Conservation (phyloP, 306 rosid species). For the Cucurbita moschata region DNA sequence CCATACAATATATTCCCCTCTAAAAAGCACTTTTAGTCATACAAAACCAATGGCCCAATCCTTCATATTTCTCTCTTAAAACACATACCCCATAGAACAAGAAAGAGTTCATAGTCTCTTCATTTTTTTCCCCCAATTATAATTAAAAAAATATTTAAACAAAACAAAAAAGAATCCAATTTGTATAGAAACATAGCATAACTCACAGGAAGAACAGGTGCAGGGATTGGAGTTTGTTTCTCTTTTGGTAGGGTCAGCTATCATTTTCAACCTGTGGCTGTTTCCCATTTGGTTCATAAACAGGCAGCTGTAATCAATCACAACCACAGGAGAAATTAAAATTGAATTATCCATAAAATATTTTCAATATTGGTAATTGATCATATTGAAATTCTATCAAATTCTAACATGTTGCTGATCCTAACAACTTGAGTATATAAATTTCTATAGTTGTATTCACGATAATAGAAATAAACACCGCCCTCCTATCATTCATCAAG, state of each 20-base stretch:
- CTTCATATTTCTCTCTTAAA: no score
- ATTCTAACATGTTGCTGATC: background rate
- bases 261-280: background rate
- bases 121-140: no score
- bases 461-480: no score
- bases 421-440: background rate
- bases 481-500: no score
- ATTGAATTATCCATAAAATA: background rate
- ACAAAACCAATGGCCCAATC: no score
- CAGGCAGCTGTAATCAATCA: background rate
- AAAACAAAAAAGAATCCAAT: background rate
- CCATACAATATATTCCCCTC: no score
- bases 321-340: background rate
- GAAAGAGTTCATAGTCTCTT: no score
- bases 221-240: background rate
- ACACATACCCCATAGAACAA: no score
- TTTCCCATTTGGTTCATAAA: background rate
- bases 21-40: no score
- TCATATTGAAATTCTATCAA: no score
- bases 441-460: background rate
- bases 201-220: background rate
- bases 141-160: no score
- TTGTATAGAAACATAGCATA: background rate
- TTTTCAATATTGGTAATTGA: background rate
- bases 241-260: background rate